phyloP scores from a whole-genome alignment of 208 protist species.

The Angomonas deanei region DNA sequence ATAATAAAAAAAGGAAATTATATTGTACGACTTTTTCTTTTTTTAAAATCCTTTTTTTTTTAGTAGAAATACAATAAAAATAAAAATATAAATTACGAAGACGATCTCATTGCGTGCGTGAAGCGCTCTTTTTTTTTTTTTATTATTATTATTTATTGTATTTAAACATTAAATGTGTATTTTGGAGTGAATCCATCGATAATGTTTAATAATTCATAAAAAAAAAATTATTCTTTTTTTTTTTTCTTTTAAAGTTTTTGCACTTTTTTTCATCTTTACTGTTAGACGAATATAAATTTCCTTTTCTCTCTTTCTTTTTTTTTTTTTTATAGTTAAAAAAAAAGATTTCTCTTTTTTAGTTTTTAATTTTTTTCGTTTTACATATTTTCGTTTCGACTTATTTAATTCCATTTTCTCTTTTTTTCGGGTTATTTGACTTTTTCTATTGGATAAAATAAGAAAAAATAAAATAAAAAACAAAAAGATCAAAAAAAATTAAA shows the following conservation, averaged over 20 bases:
- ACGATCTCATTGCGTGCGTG: too few species aligned
- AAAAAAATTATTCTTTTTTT: conserved; percentile 4
- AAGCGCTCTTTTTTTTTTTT: too few species aligned
- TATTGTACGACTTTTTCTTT: conserved; percentile 9
- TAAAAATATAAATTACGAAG: conserved; percentile 15
- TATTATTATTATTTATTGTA: conserved; percentile 1
- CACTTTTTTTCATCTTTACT: conserved; percentile 1
- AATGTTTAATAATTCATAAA: conserved; percentile 1
- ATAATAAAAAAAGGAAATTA: background rate
- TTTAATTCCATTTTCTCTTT: conserved; percentile 4
- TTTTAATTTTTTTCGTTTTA: background rate
- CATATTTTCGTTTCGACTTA: background rate
- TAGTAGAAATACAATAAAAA: conserved; percentile 5
- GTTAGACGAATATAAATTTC: background rate
- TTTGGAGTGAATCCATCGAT: too few species aligned
- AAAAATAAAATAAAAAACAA: background rate
- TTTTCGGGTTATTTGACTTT: background rate
- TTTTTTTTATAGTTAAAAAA: background rate
- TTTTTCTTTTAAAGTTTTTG: background rate
- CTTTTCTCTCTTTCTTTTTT: conserved; percentile 1
- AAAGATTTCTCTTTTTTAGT: background rate
- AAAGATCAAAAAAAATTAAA: background rate
- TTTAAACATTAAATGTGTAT: too few species aligned
- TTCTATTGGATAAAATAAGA: background rate
- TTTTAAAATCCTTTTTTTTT: too few species aligned